phyloP scores from a whole-genome alignment of 257 asterid genomes.

The Salvia hispanica region DNA sequence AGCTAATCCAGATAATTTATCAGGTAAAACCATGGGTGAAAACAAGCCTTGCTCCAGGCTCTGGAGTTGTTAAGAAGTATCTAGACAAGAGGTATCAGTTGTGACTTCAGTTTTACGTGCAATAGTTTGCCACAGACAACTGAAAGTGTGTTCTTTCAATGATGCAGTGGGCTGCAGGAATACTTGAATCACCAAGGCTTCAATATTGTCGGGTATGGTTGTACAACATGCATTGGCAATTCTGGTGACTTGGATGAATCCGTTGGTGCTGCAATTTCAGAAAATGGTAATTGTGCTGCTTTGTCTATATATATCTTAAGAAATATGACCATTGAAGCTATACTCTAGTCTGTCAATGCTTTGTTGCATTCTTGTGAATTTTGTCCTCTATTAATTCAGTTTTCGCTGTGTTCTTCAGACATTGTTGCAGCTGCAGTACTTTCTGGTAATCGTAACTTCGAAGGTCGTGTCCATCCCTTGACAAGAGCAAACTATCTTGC shows the following conservation, averaged over 20 bases:
- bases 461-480: slow-evolving; percentile 96
- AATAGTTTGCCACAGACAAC: slow-evolving; percentile 3
- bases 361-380: slow-evolving; percentile 17
- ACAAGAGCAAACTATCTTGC: slow-evolving; percentile 97
- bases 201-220: slow-evolving; percentile 89
- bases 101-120: slow-evolving; percentile 12
- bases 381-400: slow-evolving; percentile 17
- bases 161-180: slow-evolving; percentile 75
- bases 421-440: slow-evolving; percentile 97
- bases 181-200: slow-evolving; percentile 91
- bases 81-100: slow-evolving; percentile 67
- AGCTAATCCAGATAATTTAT: slow-evolving; percentile 27
- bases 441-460: slow-evolving; percentile 93
- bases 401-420: slow-evolving; percentile 49
- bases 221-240: slow-evolving; percentile 94
- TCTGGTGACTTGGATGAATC: slow-evolving; percentile 93
- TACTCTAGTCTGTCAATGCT: background rate
- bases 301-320: slow-evolving; percentile 4
- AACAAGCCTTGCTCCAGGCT: slow-evolving; percentile 98
- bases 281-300: slow-evolving; percentile 58
- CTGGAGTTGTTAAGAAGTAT: slow-evolving; percentile 91
- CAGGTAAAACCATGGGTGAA: slow-evolving; percentile 99
- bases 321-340: slow-evolving; percentile 1
- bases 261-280: slow-evolving; percentile 79
- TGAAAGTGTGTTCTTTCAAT: slow-evolving; percentile 21